A percentile compares a stretch with the other conserved stretches of the same genome.
phyloP scores from a whole-genome alignment of 1,284 basidiomycete genomes.

The Gomphus bonarii region DNA sequence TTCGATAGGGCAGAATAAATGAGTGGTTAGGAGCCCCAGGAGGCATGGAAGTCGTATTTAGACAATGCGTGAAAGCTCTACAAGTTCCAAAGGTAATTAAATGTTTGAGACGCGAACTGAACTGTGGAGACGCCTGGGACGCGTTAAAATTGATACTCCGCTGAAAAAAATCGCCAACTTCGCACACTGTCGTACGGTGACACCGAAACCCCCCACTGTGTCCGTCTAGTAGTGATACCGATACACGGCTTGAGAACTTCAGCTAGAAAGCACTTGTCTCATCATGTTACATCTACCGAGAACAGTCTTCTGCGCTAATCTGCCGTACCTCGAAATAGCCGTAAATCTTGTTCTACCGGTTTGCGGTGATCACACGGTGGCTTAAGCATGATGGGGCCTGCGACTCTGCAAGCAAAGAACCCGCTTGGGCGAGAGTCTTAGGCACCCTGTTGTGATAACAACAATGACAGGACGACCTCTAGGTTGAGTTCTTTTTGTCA shows the following conservation, averaged over 20 bases:
- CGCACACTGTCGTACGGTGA: background rate
- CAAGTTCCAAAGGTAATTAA: background rate
- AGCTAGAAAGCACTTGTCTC: too few relatives aligned
- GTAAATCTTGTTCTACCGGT: background rate
- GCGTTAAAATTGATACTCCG: background rate
- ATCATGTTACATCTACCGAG: too few relatives aligned
- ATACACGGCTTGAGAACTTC: background rate
- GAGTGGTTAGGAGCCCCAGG: conserved; percentile 58
- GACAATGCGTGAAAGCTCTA: background rate
- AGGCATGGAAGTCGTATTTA: conserved; percentile 38
- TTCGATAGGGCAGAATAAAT: conserved; percentile 59
- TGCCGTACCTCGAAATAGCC: background rate
- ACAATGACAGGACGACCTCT: background rate
- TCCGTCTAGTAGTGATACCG: background rate
- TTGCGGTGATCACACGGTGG: background rate
- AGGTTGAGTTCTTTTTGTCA: background rate
- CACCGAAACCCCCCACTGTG: background rate
- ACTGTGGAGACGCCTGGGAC: background rate
- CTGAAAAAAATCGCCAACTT: background rate
- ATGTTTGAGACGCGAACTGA: too few relatives aligned
- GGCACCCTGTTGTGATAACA: background rate
- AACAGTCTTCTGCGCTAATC: background rate
- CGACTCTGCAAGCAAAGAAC: background rate
- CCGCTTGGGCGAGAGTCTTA: background rate
- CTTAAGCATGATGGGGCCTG: background rate